These are phyloP conservation scores for Fusarium equiseti DNA, from an alignment of 2,329 filamentous ascomycete genomes.

Conservation along the genomic window DNA sequence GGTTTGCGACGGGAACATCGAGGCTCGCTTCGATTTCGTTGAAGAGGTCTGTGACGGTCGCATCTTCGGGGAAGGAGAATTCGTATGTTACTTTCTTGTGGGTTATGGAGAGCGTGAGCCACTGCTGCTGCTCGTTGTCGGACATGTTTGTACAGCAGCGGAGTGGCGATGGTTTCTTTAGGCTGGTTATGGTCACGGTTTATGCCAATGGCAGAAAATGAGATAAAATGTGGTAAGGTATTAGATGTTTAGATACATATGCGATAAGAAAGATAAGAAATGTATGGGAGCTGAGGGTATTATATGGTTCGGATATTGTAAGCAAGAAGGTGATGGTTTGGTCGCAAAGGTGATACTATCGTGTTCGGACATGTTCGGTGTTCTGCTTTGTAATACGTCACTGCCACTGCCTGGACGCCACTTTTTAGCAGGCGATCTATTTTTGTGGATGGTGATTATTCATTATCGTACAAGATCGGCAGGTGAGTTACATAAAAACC, in stretches of 20 bases:
- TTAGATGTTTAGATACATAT: not conserved
- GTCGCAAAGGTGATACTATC: constrained; percentile 25
- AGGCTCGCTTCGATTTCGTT: constrained; percentile 66
- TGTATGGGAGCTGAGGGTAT: not conserved
- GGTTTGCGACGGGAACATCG: constrained; percentile 71
- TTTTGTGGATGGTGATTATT: constrained; percentile 4
- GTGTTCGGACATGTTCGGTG: constrained; percentile 47
- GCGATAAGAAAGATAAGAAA: constrained; percentile 12
- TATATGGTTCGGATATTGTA: constrained; percentile 9
- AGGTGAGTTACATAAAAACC: no score
- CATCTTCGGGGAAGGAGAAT: constrained; percentile 58
- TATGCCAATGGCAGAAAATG: constrained; percentile 1
- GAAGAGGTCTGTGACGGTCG: constrained; percentile 70
- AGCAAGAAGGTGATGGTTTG: not conserved
- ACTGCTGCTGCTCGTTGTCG: constrained; percentile 41
- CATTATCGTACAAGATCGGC: not conserved
- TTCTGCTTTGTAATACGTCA: constrained; percentile 59
- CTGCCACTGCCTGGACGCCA: constrained; percentile 42
- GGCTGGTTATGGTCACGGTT: constrained; percentile 19
- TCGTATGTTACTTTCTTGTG: constrained; percentile 61
- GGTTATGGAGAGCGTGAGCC: constrained; percentile 59
- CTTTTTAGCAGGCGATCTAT: not conserved
- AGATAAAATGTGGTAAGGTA: not conserved
- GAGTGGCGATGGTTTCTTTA: constrained; percentile 25
- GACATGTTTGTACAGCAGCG: constrained; percentile 34